Conservation (phyloP, 2,329 filamentous ascomycete genomes). For the Aureobasidium musti region DNA sequence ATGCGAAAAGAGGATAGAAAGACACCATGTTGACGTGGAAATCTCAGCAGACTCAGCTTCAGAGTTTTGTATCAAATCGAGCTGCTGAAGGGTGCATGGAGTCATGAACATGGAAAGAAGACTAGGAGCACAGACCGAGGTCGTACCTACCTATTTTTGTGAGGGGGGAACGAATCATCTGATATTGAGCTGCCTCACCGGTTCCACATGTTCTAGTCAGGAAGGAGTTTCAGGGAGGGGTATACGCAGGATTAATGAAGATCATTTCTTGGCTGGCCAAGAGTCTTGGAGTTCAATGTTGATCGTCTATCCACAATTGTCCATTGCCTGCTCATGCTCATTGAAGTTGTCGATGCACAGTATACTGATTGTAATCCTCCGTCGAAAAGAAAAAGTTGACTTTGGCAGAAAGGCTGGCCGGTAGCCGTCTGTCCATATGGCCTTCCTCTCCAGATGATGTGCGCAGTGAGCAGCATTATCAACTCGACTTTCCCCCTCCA, state of each 20-base stretch:
- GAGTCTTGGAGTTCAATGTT: background rate
- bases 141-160: background rate
- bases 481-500: background rate
- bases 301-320: too few relatives aligned
- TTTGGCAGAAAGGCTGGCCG: too few relatives aligned
- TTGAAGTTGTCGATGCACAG: background rate
- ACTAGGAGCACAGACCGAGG: background rate
- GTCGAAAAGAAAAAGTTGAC: too few relatives aligned
- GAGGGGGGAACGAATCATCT: background rate
- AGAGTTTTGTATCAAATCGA: background rate
- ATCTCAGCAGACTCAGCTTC: background rate
- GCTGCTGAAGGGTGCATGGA: background rate
- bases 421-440: background rate
- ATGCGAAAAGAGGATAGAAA: background rate
- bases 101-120: background rate
- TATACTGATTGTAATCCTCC: background rate
- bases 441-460: background rate
- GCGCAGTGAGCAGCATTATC: background rate
- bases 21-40: background rate
- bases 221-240: background rate
- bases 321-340: background rate
- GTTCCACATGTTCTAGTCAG: background rate
- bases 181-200: background rate
- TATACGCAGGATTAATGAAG: slow-evolving; percentile 1
- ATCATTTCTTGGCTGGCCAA: slow-evolving; percentile 18